A percentile compares a stretch with the other conserved stretches of the same genome.
Evolutionary conservation across 177 flowering plant species (phyloP).

Genomic region (Vitis hybrid): DNA sequence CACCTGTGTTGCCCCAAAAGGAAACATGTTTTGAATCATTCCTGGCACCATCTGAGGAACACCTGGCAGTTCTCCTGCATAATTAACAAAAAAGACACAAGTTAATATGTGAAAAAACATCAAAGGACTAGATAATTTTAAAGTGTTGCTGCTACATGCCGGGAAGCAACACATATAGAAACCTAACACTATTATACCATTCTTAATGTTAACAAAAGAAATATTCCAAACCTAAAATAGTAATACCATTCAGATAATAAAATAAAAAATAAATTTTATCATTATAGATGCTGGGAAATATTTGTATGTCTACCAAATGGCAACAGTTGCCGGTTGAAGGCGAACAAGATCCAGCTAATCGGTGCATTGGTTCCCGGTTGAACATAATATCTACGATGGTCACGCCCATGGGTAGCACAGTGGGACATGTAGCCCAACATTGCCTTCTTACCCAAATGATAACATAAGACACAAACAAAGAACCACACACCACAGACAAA

Average conservation of each 20-base stretch:
- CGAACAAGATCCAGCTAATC: slow-evolving; percentile 68
- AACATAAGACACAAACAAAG: slow-evolving; percentile 58
- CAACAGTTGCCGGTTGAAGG: slow-evolving; percentile 56
- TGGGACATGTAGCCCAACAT: slow-evolving; percentile 67
- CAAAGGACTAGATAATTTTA: slow-evolving; percentile 1
- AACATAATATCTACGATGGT: slow-evolving; percentile 50
- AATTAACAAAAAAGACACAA: slow-evolving; percentile 10
- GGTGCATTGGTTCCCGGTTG: slow-evolving; percentile 61
- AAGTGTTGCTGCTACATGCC: slow-evolving; percentile 7
- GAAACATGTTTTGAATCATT: slow-evolving; percentile 51
- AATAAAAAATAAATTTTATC: slow-evolving; percentile 44
- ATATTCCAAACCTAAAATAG: slow-evolving; percentile 31
- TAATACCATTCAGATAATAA: slow-evolving; percentile 29
- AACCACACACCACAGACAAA: slow-evolving; percentile 78
- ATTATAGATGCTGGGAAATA: slow-evolving; percentile 53
- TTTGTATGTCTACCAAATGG: slow-evolving; percentile 64
- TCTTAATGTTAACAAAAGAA: slow-evolving; percentile 3
- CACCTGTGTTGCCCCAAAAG: slow-evolving; percentile 61
- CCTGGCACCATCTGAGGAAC: slow-evolving; percentile 49
- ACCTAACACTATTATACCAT: not conserved
- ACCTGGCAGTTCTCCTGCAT: slow-evolving; percentile 53
- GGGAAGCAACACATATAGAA: slow-evolving; percentile 17
- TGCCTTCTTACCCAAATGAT: slow-evolving; percentile 76
- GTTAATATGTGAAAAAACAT: slow-evolving; percentile 8
- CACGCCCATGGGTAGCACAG: slow-evolving; percentile 58